Percentiles rank a stretch among this genome's conserved stretches.
phyloP scores from a whole-genome alignment of 805 yeast genomes.

The Candida corydali region DNA sequence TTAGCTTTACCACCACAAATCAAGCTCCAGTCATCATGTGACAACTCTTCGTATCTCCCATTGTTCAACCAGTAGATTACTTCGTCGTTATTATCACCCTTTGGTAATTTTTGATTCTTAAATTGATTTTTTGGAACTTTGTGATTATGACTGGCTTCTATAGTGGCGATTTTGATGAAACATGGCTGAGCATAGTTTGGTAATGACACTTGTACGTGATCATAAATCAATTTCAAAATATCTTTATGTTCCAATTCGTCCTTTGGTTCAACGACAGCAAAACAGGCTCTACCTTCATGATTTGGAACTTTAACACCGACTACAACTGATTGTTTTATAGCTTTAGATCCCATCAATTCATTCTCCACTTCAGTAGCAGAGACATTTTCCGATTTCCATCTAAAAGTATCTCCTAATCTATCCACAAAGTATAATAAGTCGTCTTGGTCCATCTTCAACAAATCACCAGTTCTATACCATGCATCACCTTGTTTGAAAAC shows the following conservation, averaged over 20 bases:
- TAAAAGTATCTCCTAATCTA: constrained; percentile 89
- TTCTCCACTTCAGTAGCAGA: constrained; percentile 92
- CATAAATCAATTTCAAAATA: constrained; percentile 24
- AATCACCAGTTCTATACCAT: constrained; percentile 86
- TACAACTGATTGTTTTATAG: constrained; percentile 67
- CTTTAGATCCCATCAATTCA: constrained; percentile 47
- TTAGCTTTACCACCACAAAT: constrained; percentile 37
- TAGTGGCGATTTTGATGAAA: constrained; percentile 62
- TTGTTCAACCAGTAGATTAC: constrained; percentile 66
- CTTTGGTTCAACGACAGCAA: constrained; percentile 65
- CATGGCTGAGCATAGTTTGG: constrained; percentile 87
- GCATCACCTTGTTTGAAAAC: constrained; percentile 87
- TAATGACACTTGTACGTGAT: constrained; percentile 37
- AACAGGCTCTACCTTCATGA: constrained; percentile 95
- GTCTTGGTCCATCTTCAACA: constrained; percentile 62
- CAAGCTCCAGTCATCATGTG: constrained; percentile 51
- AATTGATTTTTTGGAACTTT: constrained; percentile 70
- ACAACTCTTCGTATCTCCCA: constrained; percentile 53
- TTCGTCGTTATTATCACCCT: constrained; percentile 58
- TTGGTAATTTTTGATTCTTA: constrained; percentile 65
- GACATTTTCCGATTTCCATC: constrained; percentile 97
- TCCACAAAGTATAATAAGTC: constrained; percentile 82
- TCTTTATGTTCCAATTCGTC: constrained; percentile 35
- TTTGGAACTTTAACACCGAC: constrained; percentile 83
- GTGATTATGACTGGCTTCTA: constrained; percentile 74